Evolutionary conservation across 176 grass and related monocot genomes (phyloP).

Genomic region (Rhynchospora pubera): DNA sequence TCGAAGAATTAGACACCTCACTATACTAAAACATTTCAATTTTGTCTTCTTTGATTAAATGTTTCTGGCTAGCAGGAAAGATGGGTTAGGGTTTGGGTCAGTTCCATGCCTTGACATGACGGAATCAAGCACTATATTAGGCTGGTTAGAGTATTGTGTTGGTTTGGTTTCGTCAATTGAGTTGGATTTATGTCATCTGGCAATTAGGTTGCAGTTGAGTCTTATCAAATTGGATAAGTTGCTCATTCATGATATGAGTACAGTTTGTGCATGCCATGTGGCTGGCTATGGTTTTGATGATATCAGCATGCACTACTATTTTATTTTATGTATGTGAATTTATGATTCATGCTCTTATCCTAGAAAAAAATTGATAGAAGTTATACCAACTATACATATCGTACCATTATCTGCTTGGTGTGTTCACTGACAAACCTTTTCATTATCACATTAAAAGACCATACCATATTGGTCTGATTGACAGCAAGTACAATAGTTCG

Average conservation of each 20-base stretch:
- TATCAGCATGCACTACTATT: neutral
- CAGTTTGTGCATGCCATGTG: neutral
- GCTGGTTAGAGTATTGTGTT: neutral
- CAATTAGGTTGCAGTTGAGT: neutral
- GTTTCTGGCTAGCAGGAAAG: neutral
- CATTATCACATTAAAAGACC: neutral
- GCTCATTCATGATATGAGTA: neutral
- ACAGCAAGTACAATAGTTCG: neutral
- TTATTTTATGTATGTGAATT: neutral
- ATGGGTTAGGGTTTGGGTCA: neutral
- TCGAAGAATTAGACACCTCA: neutral
- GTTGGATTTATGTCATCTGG: neutral
- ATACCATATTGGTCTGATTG: neutral
- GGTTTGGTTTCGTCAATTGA: neutral
- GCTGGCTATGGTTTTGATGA: neutral
- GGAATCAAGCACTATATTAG: neutral
- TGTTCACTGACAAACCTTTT: neutral
- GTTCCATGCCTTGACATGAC: neutral
- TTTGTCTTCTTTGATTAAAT: neutral
- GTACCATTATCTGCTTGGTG: neutral
- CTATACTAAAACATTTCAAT: neutral
- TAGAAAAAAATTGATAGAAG: neutral
- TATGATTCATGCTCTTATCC: neutral
- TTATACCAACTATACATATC: neutral
- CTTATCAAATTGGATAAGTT: neutral